phyloP scores from a whole-genome alignment of 2,329 filamentous ascomycete species.

The Iodosphaeria phyllophila region DNA sequence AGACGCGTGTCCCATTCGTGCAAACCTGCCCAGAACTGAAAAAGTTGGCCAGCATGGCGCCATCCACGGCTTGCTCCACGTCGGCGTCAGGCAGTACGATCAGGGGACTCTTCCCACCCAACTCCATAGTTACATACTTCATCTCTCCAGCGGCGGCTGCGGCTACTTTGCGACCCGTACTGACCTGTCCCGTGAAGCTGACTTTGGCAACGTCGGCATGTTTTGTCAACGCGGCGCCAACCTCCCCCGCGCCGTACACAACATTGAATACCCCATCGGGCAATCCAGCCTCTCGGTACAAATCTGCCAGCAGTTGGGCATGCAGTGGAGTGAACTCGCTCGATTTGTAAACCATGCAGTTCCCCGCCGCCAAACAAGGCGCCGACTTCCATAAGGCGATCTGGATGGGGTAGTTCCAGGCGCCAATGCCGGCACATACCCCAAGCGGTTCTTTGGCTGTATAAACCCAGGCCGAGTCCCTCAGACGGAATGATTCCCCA shows the following conservation, averaged over 20 bases:
- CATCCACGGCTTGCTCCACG: constrained; percentile 64
- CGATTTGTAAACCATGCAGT: constrained; percentile 83
- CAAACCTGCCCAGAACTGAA: constrained; percentile 84
- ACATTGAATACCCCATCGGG: constrained; percentile 78
- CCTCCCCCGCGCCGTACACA: constrained; percentile 61
- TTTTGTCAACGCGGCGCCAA: constrained; percentile 55
- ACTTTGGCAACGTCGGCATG: constrained; percentile 67
- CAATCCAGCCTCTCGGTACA: constrained; percentile 63
- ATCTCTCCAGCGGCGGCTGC: constrained; percentile 55
- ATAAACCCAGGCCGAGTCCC: constrained; percentile 64
- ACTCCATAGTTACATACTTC: constrained; percentile 87
- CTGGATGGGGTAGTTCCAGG: constrained; percentile 86
- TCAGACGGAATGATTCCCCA: constrained; percentile 57
- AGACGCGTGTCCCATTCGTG: constrained; percentile 81
- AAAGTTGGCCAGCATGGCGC: constrained; percentile 88
- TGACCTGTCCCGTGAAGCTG: constrained; percentile 76
- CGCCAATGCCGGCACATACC: constrained; percentile 72
- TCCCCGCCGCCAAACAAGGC: constrained; percentile 68
- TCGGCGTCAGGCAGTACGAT: constrained; percentile 67
- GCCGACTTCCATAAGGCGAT: constrained; percentile 84
- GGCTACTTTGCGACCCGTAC: constrained; percentile 68
- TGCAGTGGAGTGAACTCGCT: constrained; percentile 80
- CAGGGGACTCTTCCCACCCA: constrained; percentile 72
- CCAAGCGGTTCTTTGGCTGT: constrained; percentile 67
- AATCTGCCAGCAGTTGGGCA: constrained; percentile 52